Conservation (phyloP, 306 rosid species). For the Quercus suber region DNA sequence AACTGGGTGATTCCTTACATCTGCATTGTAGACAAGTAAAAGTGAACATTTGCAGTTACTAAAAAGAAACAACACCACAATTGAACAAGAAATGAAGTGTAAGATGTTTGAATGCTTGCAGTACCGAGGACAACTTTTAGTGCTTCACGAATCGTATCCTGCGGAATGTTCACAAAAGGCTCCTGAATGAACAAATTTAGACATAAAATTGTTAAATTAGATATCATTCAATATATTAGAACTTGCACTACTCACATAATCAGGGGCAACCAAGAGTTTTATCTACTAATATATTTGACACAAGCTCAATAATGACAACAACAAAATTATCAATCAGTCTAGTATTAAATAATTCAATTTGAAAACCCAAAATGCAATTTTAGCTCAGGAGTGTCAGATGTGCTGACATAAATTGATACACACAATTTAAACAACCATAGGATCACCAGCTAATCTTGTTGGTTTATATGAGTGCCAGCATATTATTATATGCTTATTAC, state of each 20-base stretch:
- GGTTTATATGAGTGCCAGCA: neutral
- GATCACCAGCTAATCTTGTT: neutral
- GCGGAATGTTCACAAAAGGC: slow-evolving; percentile 93
- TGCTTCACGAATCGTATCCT: slow-evolving; percentile 85
- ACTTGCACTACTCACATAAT: neutral
- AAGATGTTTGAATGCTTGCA: neutral
- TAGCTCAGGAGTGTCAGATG: neutral
- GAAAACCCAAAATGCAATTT: neutral
- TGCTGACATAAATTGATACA: neutral
- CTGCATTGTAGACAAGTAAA: slow-evolving; percentile 44
- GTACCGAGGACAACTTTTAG: slow-evolving; percentile 90
- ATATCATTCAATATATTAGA: neutral
- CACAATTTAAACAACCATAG: neutral
- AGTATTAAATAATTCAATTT: neutral
- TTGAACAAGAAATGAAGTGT: neutral
- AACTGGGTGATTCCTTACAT: slow-evolving; percentile 86
- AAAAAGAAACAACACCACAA: neutral
- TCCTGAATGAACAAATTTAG: slow-evolving; percentile 53
- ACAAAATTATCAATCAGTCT: neutral
- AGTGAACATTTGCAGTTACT: slow-evolving; percentile 14
- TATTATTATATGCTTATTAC: neutral
- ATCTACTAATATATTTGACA: neutral
- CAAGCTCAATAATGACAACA: neutral
- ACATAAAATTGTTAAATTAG: neutral
- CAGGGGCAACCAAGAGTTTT: neutral